Evolutionary conservation across 805 yeast species (phyloP).

Genomic region (Nakazawaea peltata): DNA sequence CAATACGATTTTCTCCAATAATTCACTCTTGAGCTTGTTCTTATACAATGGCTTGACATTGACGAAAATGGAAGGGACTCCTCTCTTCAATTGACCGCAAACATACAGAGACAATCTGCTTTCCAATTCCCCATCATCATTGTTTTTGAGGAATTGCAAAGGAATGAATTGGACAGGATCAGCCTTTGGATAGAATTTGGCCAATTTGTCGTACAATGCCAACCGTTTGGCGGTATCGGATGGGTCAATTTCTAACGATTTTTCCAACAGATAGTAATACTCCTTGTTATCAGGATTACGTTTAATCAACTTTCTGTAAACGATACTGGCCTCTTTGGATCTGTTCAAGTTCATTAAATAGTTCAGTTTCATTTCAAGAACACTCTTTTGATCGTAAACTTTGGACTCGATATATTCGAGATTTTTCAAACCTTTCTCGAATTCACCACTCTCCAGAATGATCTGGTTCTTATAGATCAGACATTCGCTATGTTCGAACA

Average conservation of each 20-base stretch:
- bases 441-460: conserved; percentile 55
- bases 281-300: conserved; percentile 76
- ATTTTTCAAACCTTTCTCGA: conserved; percentile 53
- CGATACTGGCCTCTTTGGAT: conserved; percentile 54
- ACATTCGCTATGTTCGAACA: conserved; percentile 77
- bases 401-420: conserved; percentile 35
- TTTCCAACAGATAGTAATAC: conserved; percentile 63
- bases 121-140: conserved; percentile 39
- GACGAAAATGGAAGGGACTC: conserved; percentile 87
- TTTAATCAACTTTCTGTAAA: conserved; percentile 62
- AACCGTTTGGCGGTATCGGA: conserved; percentile 41
- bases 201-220: conserved; percentile 57
- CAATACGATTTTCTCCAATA: conserved; percentile 46
- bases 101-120: conserved; percentile 46
- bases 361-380: conserved; percentile 60
- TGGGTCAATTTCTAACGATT: conserved; percentile 45
- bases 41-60: conserved; percentile 76
- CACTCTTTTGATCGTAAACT: conserved; percentile 50
- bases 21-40: conserved; percentile 26
- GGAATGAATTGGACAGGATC: conserved; percentile 80
- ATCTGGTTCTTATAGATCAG: conserved; percentile 63
- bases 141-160: conserved; percentile 51
- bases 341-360: conserved; percentile 52
- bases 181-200: conserved; percentile 68
- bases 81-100: conserved; percentile 54